phyloP scores from a whole-genome alignment of 257 asterid genomes.

The Solanum virginianum region DNA sequence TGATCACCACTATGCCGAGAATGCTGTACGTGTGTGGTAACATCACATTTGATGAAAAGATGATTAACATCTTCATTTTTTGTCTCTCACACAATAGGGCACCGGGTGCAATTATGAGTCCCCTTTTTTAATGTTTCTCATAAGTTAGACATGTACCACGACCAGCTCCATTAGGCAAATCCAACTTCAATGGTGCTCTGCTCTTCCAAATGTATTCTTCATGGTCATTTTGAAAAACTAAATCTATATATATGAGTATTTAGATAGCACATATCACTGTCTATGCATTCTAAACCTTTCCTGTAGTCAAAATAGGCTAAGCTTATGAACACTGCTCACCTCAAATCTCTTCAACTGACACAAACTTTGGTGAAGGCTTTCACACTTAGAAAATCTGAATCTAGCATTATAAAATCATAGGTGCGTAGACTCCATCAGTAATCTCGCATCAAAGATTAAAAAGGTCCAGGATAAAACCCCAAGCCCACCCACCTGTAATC shows the following conservation, averaged over 20 bases:
- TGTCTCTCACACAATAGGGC: neutral
- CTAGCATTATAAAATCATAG: neutral
- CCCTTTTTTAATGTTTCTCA: neutral
- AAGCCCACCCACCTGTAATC: neutral
- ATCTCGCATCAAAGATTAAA: neutral
- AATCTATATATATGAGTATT: neutral
- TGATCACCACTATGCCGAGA: neutral
- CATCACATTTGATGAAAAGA: neutral
- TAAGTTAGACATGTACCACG: neutral
- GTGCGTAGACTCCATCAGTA: neutral
- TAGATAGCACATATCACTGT: neutral
- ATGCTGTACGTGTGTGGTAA: neutral
- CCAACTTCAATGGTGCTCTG: neutral
- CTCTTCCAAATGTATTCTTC: neutral
- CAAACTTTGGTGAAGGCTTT: neutral
- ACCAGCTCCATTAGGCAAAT: neutral
- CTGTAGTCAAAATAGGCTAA: neutral
- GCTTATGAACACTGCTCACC: neutral
- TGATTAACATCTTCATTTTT: neutral
- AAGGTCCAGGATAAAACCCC: neutral
- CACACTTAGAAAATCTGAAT: neutral
- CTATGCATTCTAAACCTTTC: neutral
- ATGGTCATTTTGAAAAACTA: neutral
- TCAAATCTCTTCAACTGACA: neutral
- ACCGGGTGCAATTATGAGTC: neutral